Base-by-base conservation (phyloP, 371 early-diverging fungal species). In the Zychaea mexicana region DNA sequence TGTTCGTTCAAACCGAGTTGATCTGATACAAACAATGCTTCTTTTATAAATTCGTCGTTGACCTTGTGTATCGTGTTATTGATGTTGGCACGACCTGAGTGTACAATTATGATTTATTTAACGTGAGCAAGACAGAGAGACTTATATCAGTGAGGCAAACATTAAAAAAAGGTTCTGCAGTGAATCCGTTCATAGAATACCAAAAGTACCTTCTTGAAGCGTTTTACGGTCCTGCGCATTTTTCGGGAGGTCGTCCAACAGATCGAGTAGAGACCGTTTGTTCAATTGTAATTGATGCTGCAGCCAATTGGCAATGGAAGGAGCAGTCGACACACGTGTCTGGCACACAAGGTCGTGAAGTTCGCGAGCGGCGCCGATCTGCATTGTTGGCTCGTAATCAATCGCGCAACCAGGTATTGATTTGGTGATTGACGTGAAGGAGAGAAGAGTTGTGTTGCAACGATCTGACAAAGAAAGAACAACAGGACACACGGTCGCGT, bases 1-100 rank as follows among this genome's bases (percentile, higher is more conserved):
- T 87, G 76, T 70, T 96, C 96, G 71, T 92, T 89, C 52, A 95
- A 81, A 24, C 88, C 81, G 42, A 96, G 82, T 61, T 93, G 86
- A 72, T 95, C 92, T 2, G 93, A 91, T 39, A 95, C 67, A 69
- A 85, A 79, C 32, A 89, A 65, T 5, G 88, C 85, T 55, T 84
- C 85, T n/a, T 76, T 60, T 59, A 83, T 82, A 62, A 94, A 94
- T 17, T 88, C 88, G n/a, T 77, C 73, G 69, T 86, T 92, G 66
- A 91, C 88, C 53, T 78, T 82, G 65, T 79, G 79, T 21, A 69
- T 60, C 33, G 68, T 74, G 31, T 81, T 64, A 27, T 87, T 81
- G 36, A 90, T 85, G n/a, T 81, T 74, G 3, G 82, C 79, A 30
- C 73, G 74, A 45, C 77, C 81, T 76, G 31, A 7, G n/a, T n/a